Base-by-base conservation (phyloP, 179 eudicot species). In the Camellia oleifera region DNA sequence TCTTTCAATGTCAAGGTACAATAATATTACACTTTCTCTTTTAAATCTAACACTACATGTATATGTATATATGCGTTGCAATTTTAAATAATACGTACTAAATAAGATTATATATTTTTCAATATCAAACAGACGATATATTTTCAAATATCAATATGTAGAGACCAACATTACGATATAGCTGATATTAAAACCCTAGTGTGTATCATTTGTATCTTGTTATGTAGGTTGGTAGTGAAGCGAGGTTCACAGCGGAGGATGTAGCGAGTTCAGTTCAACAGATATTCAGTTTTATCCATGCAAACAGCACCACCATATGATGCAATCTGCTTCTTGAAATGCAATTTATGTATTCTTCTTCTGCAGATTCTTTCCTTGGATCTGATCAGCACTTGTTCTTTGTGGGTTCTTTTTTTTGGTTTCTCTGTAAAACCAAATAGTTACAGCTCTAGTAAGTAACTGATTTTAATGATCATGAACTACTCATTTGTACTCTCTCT, bases 1-100 rank as follows among this genome's bases (percentile, higher is more conserved):
- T 92, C 97, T 70, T 94, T 96, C 91, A 91, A 91, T 85, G 92
- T 94, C 67, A 94, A 94, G 99, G 98, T 95, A 88, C n/a, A 17
- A 32, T 32, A 32, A 32, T 32, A 32, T 32, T 1, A 12, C 74
- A 70, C 14, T 40, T 74, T 23, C n/a, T 50, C 40, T 20, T 40
- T 4, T 44, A 52, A n/a, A 66, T 7, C 17, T 75, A 62, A 13
- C 12, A 66, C 12, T 32, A 66, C 5, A 20, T 12, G 32, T n/a
- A 23, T 69, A 10, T 75, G 50, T 7, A 46, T 42, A 67, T 32
- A 32, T 32, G 1, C 40, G 40, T 32, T 1, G 40, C 40, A 32
- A 32, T 32, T 32, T 32, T 32, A 32, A 32, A 32, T 32, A 32
- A 32, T 32, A 32, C 40, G 40, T 1, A 32, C 40, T 32, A 32